A percentile compares a stretch with the other conserved stretches of the same genome.
These are phyloP conservation scores for Scenedesmus sp. DNA, from an alignment of 163 green algal genomes.

Conservation along the genomic window DNA sequence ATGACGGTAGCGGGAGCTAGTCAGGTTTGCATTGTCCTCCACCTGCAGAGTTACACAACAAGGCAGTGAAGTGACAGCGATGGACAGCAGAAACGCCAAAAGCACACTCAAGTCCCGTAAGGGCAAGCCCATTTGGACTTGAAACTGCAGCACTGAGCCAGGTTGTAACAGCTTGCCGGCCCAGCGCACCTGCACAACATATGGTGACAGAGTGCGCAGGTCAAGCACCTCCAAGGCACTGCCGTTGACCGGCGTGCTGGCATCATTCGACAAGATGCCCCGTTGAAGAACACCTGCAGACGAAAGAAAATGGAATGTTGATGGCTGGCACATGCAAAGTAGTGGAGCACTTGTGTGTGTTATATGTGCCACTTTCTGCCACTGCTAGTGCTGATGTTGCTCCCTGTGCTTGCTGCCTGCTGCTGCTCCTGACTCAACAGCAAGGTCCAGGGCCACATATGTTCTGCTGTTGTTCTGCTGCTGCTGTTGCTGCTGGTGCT, in stretches of 20 bases:
- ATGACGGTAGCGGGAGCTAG: slow-evolving; percentile 23
- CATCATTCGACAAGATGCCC: slow-evolving; percentile 39
- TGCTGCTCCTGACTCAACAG: background rate
- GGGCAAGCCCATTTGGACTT: too few relatives aligned
- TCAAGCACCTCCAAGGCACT: slow-evolving; percentile 45
- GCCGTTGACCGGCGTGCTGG: slow-evolving; percentile 42
- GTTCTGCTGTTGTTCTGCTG: background rate
- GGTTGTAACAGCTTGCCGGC: background rate
- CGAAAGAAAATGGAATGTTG: too few relatives aligned
- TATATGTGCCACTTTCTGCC: background rate
- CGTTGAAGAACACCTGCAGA: slow-evolving; percentile 39
- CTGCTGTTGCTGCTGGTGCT: too few relatives aligned
- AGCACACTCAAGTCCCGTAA: background rate
- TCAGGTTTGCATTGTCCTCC: background rate
- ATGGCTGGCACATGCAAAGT: background rate
- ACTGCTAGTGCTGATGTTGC: background rate
- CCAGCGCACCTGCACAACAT: slow-evolving; percentile 21
- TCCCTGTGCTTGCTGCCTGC: background rate
- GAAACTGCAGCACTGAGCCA: background rate
- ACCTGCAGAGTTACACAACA: slow-evolving; percentile 28
- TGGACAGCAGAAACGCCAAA: background rate
- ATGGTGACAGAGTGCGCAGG: slow-evolving; percentile 31
- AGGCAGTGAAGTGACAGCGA: background rate
- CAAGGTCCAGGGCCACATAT: background rate
- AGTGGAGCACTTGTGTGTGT: background rate